Conservation (phyloP, 441 rosid species). For the Hura crepitans region DNA sequence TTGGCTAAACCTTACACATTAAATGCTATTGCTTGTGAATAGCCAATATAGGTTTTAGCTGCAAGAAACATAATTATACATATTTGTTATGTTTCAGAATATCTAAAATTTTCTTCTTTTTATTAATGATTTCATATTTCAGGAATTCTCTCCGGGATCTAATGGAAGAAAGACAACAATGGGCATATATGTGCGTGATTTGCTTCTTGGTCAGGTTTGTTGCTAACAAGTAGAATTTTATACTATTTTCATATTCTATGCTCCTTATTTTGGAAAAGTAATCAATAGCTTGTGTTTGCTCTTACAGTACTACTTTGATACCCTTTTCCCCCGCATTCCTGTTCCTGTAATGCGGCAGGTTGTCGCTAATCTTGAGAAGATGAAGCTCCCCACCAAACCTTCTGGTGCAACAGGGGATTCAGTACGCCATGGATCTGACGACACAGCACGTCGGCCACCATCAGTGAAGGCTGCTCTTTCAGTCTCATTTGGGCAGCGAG, state of each 20-base stretch:
- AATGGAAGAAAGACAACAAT: conserved; percentile 73
- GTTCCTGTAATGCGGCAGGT: conserved; percentile 90
- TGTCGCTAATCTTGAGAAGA: conserved; percentile 75
- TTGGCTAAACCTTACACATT: not conserved
- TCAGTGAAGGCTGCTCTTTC: conserved; percentile 99
- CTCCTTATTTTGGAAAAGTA: not conserved
- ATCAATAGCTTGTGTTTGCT: conserved; percentile 13
- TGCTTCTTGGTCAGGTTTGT: conserved; percentile 95
- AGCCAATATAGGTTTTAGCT: not conserved
- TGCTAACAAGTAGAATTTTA: conserved; percentile 7
- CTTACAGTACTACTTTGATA: conserved; percentile 92
- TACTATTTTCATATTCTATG: not conserved
- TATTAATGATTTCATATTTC: conserved; percentile 24
- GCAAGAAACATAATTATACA: not conserved
- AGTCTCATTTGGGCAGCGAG: conserved; percentile 98
- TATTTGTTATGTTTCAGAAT: not conserved
- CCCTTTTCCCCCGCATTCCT: conserved; percentile 93
- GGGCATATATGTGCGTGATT: conserved; percentile 90
- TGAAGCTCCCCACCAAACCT: conserved; percentile 78
- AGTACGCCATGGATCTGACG: conserved; percentile 79
- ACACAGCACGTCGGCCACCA: conserved; percentile 96
- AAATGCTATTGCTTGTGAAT: not conserved
- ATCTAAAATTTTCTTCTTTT: not conserved
- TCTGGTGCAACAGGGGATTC: conserved; percentile 82
- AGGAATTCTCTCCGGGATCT: conserved; percentile 96